Base-by-base conservation (phyloP, 2,329 filamentous ascomycete genomes). In the Aspergillus niger region DNA sequence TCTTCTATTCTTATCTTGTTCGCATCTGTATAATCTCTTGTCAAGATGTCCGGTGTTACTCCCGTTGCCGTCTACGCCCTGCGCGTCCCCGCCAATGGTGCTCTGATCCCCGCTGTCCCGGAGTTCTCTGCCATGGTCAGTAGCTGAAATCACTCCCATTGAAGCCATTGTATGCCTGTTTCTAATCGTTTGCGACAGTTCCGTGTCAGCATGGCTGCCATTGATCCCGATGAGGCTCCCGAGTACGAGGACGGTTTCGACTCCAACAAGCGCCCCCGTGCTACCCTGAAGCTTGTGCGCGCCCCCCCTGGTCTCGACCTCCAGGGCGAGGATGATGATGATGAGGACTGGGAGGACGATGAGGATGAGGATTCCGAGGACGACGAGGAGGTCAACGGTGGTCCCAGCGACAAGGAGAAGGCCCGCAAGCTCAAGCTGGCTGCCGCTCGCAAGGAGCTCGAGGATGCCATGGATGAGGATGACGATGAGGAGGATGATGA, bases 161-260 rank as follows among this genome's bases (percentile, higher is more conserved):
- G 32, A 30, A 22, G 2, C 36, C 54, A 32, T 63, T 26, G 11
- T 3, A n/a, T 32, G 6, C 47, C 15, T 11, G 43, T 47, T 8
- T 17, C 53, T 55, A 55, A 55, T n/a, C 13, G 13, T 22, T 2
- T 44, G 28, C 38, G 13, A 47, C 72, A 97, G 93, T 96, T 97
- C 82, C 92, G 92, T 77, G 92, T 99, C 74, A 98, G 93, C 72
- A 99, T 99, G 95, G 95, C 96, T 72, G 95, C 95, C 67, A 89
- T 99, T 76, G 94, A 99, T 76, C 95, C 95, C 60, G 92, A 87
- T 72, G 91, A 91, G 70, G 83, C 87, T 69, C 85, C 88, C 38
- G 85, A 91, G 76, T 83, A 83, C 61, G 87, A 89, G 68, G 83
- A 83, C 60, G 84, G 85, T 55, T 84, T 83, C 70, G 86, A 88